Base-by-base conservation (phyloP, 2,329 filamentous ascomycete species). In the Beauveria sp. region DNA sequence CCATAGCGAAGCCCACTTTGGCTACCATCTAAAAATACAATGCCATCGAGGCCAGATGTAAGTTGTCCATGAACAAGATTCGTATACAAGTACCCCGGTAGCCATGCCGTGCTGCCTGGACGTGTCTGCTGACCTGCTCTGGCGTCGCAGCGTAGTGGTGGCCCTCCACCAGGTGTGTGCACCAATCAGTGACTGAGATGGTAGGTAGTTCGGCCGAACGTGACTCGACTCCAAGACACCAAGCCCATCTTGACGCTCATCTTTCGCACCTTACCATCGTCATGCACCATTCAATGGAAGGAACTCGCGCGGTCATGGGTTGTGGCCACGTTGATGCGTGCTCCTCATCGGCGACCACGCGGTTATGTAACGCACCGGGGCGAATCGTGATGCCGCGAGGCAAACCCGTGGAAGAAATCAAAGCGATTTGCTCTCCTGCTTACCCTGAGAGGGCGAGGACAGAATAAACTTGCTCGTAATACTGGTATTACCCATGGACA, bases 151-250 rank as follows among this genome's bases (percentile, higher is more conserved):
- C 38, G 55, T 65, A 59, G 63, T 67, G 64, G 65, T 60, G 58
- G 60, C 54, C 40, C 58, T 62, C 64, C 62, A 65, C 54, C 62
- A 62, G 22, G 28, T 10, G 61, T 46, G 24, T 53, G 57, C 61
- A 65, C 54, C 63, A 66, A 63, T 67, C 34, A 62, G 64, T 62
- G 57, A 57, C 56, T 59, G 62, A 64, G 63, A 66, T 66, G 67
- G 68, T 66, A 69, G 64, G 65, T 62, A 62, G 51, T 65, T 65
- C 66, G 64, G 65, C 66, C 68, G 66, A 74, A 68, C 73, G 73
- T 75, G 73, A 75, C 73, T 73, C 62, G 65, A 64, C 61, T 68
- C 66, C 68, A 69, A 75, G 73, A 75, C 73, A 75, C 69, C 69
- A 69, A 69, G 69, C 63, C 68, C 65, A 67, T 66, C 64, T 64